Evolutionary conservation across 1,139 yeast species (phyloP).

Genomic region (Pichia sp.): DNA sequence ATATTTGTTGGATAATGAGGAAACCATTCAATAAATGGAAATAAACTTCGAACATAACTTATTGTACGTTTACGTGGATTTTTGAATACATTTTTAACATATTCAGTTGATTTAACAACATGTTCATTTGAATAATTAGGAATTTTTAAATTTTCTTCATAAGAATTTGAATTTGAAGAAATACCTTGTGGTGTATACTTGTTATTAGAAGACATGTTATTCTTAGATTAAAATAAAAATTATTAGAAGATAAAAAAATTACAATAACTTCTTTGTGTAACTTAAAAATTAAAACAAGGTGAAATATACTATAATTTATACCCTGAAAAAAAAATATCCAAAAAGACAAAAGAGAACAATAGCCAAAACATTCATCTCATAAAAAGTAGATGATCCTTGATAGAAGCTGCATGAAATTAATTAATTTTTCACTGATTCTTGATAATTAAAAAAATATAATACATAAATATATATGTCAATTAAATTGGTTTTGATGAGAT

Average conservation of each 20-base stretch:
- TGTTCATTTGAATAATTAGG: slow-evolving; percentile 26
- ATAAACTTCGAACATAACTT: slow-evolving; percentile 53
- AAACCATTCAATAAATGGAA: slow-evolving; percentile 79
- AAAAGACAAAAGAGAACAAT: too few relatives aligned
- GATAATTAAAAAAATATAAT: too few relatives aligned
- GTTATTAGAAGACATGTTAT: background rate
- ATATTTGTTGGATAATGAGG: slow-evolving; percentile 63
- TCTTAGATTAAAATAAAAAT: background rate
- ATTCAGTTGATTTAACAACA: slow-evolving; percentile 42
- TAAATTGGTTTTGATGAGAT: too few relatives aligned
- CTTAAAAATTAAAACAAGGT: too few relatives aligned
- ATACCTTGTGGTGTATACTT: background rate
- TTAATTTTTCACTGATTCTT: too few relatives aligned
- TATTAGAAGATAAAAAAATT: background rate
- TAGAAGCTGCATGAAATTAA: too few relatives aligned
- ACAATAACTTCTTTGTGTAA: too few relatives aligned
- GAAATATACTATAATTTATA: too few relatives aligned
- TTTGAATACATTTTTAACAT: slow-evolving; percentile 34
- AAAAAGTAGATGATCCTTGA: too few relatives aligned
- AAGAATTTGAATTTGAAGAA: slow-evolving; percentile 49
- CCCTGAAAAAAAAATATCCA: too few relatives aligned
- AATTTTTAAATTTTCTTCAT: slow-evolving; percentile 16
- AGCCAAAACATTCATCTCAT: too few relatives aligned
- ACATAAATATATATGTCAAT: too few relatives aligned
- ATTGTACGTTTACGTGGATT: slow-evolving; percentile 38